Evolutionary conservation across 1,284 basidiomycete species (phyloP), one percentile per base, ranked within the genome.

Genomic region (Sutorius eximius): DNA sequence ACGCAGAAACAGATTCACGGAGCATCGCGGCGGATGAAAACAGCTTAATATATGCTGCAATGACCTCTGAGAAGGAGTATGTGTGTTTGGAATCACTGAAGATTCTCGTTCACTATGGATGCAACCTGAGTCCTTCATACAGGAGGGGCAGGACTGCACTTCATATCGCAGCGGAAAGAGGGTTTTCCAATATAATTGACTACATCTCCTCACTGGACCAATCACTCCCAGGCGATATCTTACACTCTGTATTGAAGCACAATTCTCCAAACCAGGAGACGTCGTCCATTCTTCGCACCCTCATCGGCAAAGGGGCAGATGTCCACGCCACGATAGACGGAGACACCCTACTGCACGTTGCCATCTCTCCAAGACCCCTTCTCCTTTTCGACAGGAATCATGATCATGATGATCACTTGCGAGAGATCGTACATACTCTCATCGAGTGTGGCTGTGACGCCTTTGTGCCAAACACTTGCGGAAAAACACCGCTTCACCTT

Each of bases 161-260:
- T 32, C 36, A 54, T 20, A 40, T 56, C 11, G 56, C 42, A 8
- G 42, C 15, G 12, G 10, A 41, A 16, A 13, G 5, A 10, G 37
- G 32, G 32, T 36, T 0, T 30, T 10, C 18, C 15, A 4, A 18
- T 10, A 5, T 56, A 2, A 3, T 40, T 30, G 9, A 24, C 4
- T 59, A 49, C 11, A 27, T 49, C 13, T 34, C 49, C 3, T 46
- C 57, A 10, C 18, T 56, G 29, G 18, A 48, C 24, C 57, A 20
- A 24, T 1, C 29, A 16, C 36, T 47, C n/a, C 55, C 24, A n/a
- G 24, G 50, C 2, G 44, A 56, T 18, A 59, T 59, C 13, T 30
- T 59, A 16, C 36, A 30, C 49, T 40, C 7, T 3, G 40, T 29
- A 11, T 1, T 59, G 44, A 30, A 15, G 2, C 10, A 6, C 22